Evolutionary conservation across 78 protist species (phyloP).

Genomic region (Polysphondylium violaceum): DNA sequence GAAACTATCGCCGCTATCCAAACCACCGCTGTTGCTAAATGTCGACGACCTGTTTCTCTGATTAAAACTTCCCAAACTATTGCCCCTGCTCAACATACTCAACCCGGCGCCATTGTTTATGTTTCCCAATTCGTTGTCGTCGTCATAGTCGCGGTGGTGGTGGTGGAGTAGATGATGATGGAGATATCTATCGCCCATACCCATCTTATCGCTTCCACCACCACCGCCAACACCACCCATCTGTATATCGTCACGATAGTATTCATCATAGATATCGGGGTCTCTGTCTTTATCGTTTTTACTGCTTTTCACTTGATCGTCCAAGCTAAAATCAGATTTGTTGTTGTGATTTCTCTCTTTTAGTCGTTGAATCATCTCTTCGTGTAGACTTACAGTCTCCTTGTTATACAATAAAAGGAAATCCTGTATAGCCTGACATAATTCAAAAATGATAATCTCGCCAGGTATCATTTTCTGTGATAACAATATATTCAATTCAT

Average conservation of each 20-base stretch:
- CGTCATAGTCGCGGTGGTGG: neutral
- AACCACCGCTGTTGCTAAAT: neutral
- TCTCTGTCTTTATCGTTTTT: neutral
- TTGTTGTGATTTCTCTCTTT: neutral
- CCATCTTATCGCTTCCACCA: neutral
- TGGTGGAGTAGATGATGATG: no score
- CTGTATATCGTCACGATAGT: neutral
- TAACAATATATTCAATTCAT: slow-evolving; percentile 19
- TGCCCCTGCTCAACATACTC: neutral
- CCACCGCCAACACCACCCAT: no score
- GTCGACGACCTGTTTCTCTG: neutral
- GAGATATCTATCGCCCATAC: no score
- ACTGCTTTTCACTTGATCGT: neutral
- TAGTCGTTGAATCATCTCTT: slow-evolving; percentile 65
- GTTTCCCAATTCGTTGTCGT: neutral
- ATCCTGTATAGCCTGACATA: slow-evolving; percentile 68
- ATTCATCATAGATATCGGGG: neutral
- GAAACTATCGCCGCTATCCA: neutral
- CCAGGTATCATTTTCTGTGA: slow-evolving; percentile 49
- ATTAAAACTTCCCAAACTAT: neutral
- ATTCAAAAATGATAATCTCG: slow-evolving; percentile 37
- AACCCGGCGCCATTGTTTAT: neutral
- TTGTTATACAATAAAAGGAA: slow-evolving; percentile 43
- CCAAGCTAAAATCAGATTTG: no score
- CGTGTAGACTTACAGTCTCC: slow-evolving; percentile 53